These are phyloP conservation scores for Pseudozyma flocculosa DNA, from an alignment of 1,284 basidiomycete genomes.

Conservation along the genomic window DNA sequence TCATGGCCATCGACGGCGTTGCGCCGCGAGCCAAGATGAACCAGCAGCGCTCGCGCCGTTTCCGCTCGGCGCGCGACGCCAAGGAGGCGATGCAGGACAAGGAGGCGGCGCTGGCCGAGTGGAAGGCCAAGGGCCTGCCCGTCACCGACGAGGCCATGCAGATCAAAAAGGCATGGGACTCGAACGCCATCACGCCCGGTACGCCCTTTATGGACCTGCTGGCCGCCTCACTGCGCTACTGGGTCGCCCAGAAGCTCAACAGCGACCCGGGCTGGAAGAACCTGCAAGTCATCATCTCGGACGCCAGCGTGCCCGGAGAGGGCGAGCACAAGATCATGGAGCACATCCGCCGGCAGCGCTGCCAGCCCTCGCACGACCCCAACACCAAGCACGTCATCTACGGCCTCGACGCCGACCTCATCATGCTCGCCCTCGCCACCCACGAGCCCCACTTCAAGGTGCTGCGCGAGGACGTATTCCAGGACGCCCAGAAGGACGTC, in stretches of 20 bases:
- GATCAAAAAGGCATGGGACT: constrained; percentile 84
- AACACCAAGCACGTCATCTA: constrained; percentile 98
- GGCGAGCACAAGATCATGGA: constrained; percentile 99
- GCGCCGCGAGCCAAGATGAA: constrained; percentile 99
- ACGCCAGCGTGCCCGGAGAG: constrained; percentile 94
- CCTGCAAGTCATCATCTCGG: constrained; percentile 85
- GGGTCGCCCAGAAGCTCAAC: constrained; percentile 94
- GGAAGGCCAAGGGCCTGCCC: constrained; percentile 85
- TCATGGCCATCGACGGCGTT: constrained; percentile 99
- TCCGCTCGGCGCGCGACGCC: constrained; percentile 91
- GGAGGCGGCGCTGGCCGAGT: constrained; percentile 76
- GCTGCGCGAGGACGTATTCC: constrained; percentile 96
- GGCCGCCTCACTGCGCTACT: constrained; percentile 84
- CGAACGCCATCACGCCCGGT: constrained; percentile 94
- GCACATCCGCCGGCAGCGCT: constrained; percentile 86
- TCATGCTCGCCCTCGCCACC: constrained; percentile 96
- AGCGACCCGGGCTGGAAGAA: constrained; percentile 89
- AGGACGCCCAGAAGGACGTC: constrained; percentile 63
- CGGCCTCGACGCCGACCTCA: constrained; percentile 96
- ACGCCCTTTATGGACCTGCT: constrained; percentile 98
- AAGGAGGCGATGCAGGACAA: constrained; percentile 86
- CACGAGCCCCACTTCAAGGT: constrained; percentile 98
- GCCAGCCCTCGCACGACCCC: constrained; percentile 83
- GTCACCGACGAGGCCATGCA: constrained; percentile 78
- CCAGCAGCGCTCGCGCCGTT: constrained; percentile 93